These are phyloP conservation scores for Tillandsia fasciculata DNA, from an alignment of 176 grass and related monocot genomes.

Conservation along the genomic window DNA sequence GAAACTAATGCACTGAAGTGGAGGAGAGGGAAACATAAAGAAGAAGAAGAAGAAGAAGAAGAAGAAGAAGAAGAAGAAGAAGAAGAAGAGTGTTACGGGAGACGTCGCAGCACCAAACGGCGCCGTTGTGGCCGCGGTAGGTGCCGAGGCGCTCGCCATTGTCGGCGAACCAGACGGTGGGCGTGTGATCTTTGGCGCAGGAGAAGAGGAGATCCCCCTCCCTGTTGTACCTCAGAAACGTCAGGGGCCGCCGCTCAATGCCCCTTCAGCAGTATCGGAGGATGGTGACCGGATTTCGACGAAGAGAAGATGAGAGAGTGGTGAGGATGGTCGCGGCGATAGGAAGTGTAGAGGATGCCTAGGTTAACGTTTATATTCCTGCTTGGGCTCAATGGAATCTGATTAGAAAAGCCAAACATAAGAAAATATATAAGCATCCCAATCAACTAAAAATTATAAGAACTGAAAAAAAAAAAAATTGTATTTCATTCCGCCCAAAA, in stretches of 20 bases:
- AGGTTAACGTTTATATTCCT: no score
- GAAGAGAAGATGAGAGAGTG: neutral
- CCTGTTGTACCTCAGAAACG: conserved; percentile 84
- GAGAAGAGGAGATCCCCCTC: conserved; percentile 89
- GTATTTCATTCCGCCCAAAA: no score
- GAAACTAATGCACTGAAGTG: neutral
- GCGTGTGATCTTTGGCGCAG: conserved; percentile 85
- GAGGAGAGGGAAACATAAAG: neutral
- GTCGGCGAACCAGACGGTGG: conserved; percentile 81
- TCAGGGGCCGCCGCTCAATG: conserved; percentile 62
- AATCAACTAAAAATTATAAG: no score
- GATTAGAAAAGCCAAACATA: no score
- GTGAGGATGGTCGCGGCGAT: no score
- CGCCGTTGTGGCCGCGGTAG: conserved; percentile 87
- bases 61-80: neutral
- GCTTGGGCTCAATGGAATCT: no score
- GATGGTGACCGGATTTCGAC: no score
- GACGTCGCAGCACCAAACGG: conserved; percentile 79
- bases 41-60: neutral
- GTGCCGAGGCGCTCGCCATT: conserved; percentile 68
- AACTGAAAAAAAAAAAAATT: no score
- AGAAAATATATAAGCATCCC: no score
- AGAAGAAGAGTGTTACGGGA: conserved; percentile 26
- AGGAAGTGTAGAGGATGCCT: no score
- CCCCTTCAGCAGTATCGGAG: conserved; percentile 85